A percentile compares a stretch with the other conserved stretches of the same genome.
Conservation (phyloP, 1,139 yeast genomes). For the Chernovozyma sophiae-reginae region DNA sequence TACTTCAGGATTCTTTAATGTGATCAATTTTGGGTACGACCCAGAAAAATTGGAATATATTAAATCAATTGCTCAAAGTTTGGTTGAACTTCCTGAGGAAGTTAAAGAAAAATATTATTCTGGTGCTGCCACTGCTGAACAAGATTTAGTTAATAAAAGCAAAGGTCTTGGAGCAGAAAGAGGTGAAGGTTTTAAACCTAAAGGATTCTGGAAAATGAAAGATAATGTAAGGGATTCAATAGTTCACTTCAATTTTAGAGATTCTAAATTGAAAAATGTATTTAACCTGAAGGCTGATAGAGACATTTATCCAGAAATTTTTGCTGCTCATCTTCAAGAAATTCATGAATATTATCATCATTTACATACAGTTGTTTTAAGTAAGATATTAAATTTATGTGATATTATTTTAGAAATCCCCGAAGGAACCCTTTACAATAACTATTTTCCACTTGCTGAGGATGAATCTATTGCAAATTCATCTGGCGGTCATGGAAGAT, state of each 20-base stretch:
- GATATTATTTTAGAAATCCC: slow-evolving; percentile 40
- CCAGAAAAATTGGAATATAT: slow-evolving; percentile 25
- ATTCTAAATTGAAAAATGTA: slow-evolving; percentile 26
- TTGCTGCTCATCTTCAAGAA: slow-evolving; percentile 30
- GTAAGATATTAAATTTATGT: slow-evolving; percentile 30
- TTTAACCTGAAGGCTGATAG: slow-evolving; percentile 12
- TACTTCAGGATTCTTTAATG: slow-evolving; percentile 44
- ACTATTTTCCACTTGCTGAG: slow-evolving; percentile 25
- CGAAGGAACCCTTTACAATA: slow-evolving; percentile 34
- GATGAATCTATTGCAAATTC: slow-evolving; percentile 19
- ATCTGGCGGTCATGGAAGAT: slow-evolving; percentile 37
- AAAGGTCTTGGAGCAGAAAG: slow-evolving; percentile 37
- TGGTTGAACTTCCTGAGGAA: slow-evolving; percentile 39
- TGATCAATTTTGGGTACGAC: slow-evolving; percentile 34
- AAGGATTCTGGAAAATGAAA: slow-evolving; percentile 41
- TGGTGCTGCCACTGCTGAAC: slow-evolving; percentile 32
- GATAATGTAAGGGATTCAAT: slow-evolving; percentile 40
- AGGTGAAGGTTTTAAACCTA: slow-evolving; percentile 45
- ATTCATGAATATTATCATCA: slow-evolving; percentile 30
- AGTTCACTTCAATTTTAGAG: slow-evolving; percentile 38
- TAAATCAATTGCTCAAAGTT: slow-evolving; percentile 33
- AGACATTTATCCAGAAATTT: slow-evolving; percentile 32
- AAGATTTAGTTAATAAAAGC: slow-evolving; percentile 16
- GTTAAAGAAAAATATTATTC: slow-evolving; percentile 36
- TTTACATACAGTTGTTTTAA: slow-evolving; percentile 31